Evolutionary conservation across 768 basidiomycete genomes (phyloP), one percentile per base, ranked within the genome.

Genomic region (Leccinum sublutescens): DNA sequence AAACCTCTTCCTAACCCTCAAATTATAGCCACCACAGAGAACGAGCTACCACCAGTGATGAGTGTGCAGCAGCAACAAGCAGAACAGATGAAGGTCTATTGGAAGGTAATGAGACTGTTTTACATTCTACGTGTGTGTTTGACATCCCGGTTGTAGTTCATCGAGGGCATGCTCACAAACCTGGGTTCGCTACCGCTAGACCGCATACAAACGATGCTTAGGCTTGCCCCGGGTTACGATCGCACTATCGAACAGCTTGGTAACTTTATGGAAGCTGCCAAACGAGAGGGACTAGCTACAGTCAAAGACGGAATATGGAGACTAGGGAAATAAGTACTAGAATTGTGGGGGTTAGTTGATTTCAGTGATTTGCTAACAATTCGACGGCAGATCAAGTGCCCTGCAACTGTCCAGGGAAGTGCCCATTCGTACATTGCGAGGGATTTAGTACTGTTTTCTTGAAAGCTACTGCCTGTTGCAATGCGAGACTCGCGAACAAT

Each of bases 141-240:
- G 47, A 64, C 59, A 51, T 54, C 9, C 55, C 8, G 52, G 5
- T 14, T 45, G 21, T 60, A 93, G 89, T 95, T 89, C 74, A 90
- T 95, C 60, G 88, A 92, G 74, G 93, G 91, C 29, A 93, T 94
- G 89, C 86, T 97, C 58, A 93, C 86, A 55, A 95, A 94, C 70
- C 77, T 98, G 48, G 90, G 89, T 10, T 71, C 84, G 2, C 79
- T 95, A 15, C 81, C 88, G 2, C 67, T 91, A 48, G 88, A 91
- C 60, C 83, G 89, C n/a, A 93, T 97, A 67, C 94, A 97, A 69
- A 79, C 82, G 2, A 94, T 95, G 89, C 79, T 97, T 60, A 87
- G 84, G 69, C 86, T 92, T 67, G 91, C 89, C 10, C 89, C 88
- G 4, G 87, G 85, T 4, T 96, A 95, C 72, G 86, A 93, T 67